Evolutionary conservation across 2,329 filamentous ascomycete species (phyloP).

Genomic region (Aspergillus tanneri): DNA sequence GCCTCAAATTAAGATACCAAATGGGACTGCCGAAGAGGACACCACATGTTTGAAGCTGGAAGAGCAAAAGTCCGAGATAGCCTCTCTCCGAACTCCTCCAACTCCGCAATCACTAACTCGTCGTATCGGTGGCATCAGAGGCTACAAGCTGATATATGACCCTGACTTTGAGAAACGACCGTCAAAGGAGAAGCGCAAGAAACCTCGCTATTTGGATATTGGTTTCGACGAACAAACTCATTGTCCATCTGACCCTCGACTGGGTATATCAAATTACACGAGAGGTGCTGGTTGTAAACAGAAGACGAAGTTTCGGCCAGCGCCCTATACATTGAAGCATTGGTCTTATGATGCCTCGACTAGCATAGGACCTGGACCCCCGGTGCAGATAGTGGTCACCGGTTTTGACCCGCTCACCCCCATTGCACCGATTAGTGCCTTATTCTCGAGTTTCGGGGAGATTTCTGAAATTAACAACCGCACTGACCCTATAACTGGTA

Average conservation of each 20-base stretch:
- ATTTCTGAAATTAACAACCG: conserved; percentile 90
- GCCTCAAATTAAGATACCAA: conserved; percentile 40
- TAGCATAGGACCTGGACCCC: conserved; percentile 83
- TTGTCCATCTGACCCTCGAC: conserved; percentile 77
- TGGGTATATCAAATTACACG: conserved; percentile 64
- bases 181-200: conserved; percentile 56
- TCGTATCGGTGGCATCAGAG: conserved; percentile 53
- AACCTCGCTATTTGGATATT: conserved; percentile 55
- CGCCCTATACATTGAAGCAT: conserved; percentile 75
- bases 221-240: conserved; percentile 56
- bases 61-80: conserved; percentile 35
- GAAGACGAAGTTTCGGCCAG: conserved; percentile 68
- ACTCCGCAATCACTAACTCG: conserved; percentile 52
- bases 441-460: conserved; percentile 55
- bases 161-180: conserved; percentile 61
- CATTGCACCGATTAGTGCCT: conserved; percentile 51
- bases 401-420: conserved; percentile 90
- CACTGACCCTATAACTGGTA: conserved; percentile 90
- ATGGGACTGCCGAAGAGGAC: conserved; percentile 32
- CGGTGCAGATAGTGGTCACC: conserved; percentile 87
- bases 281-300: conserved; percentile 63
- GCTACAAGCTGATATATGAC: conserved; percentile 62
- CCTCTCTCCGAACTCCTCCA: conserved; percentile 45
- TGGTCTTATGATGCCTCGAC: conserved; percentile 80
- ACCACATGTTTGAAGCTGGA: conserved; percentile 29